A percentile compares a stretch with the other conserved stretches of the same genome.
phyloP scores from a whole-genome alignment of 495 filamentous ascomycete species.

The Penicillium chermesinum region DNA sequence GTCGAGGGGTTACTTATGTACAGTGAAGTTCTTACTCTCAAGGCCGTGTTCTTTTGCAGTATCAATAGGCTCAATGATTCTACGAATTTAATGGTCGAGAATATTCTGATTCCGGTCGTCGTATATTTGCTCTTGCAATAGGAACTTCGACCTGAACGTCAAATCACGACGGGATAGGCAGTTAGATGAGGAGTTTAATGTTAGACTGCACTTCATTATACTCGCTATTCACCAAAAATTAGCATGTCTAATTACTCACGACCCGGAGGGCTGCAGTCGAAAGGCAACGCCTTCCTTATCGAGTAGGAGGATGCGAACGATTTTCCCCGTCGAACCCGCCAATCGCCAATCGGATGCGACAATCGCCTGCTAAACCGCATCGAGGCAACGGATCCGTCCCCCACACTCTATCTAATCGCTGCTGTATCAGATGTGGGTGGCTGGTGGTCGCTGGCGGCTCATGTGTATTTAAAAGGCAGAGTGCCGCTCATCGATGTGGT shows the following conservation, averaged over 20 bases:
- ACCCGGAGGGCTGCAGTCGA: not conserved
- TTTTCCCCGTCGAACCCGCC: not conserved
- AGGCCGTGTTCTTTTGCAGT: no score
- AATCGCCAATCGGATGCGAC: constrained; percentile 10
- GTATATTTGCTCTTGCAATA: no score
- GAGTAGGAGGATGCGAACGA: constrained; percentile 16
- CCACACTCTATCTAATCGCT: constrained; percentile 23
- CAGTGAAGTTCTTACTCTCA: constrained; percentile 3
- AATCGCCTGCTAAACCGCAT: constrained; percentile 25
- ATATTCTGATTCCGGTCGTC: no score
- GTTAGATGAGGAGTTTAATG: no score
- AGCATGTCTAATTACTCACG: not conserved
- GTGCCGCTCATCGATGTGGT: not conserved
- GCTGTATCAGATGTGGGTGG: not conserved
- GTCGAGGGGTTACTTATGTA: constrained; percentile 11
- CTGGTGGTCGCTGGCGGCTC: not conserved
- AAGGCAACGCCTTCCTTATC: constrained; percentile 6
- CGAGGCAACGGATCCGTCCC: constrained; percentile 25
- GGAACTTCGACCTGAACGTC: no score
- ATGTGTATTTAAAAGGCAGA: not conserved
- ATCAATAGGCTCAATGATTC: no score
- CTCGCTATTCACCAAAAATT: no score
- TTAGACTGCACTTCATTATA: no score
- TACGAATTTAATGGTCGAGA: no score
- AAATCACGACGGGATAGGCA: no score